Percentiles rank a stretch among this genome's conserved stretches.
phyloP scores from a whole-genome alignment of 306 rosid genomes.

The Urtica urens region DNA sequence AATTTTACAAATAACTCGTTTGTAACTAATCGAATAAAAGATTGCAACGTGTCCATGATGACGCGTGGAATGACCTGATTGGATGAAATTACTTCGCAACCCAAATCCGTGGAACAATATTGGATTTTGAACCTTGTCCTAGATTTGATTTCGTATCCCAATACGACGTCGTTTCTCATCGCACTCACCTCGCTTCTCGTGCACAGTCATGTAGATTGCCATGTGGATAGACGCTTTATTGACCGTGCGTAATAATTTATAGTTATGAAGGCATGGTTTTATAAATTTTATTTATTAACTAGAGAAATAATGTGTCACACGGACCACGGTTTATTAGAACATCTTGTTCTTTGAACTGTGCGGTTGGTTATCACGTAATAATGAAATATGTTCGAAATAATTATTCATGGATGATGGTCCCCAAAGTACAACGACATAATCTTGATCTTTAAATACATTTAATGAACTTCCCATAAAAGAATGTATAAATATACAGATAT shows the following conservation, averaged over 20 bases:
- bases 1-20: background rate
- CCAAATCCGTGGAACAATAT: background rate
- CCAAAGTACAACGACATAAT: background rate
- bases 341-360: too few relatives aligned
- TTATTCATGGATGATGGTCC: background rate
- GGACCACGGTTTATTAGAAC: background rate
- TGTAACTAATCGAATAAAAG: background rate
- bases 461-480: too few relatives aligned
- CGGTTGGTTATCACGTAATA: too few relatives aligned
- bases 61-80: background rate
- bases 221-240: background rate
- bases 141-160: background rate
- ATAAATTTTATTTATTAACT: too few relatives aligned
- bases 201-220: background rate
- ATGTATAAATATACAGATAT: too few relatives aligned
- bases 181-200: slow-evolving; percentile 6
- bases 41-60: background rate
- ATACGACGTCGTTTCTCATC: slow-evolving; percentile 6
- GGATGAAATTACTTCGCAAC: background rate
- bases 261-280: too few relatives aligned
- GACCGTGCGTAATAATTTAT: too few relatives aligned
- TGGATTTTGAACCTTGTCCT: background rate
- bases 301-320: too few relatives aligned
- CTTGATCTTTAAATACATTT: too few relatives aligned
- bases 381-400: background rate